Conservation (phyloP, 371 early-diverging fungal genomes). For the Dichotomocladium elegans region DNA sequence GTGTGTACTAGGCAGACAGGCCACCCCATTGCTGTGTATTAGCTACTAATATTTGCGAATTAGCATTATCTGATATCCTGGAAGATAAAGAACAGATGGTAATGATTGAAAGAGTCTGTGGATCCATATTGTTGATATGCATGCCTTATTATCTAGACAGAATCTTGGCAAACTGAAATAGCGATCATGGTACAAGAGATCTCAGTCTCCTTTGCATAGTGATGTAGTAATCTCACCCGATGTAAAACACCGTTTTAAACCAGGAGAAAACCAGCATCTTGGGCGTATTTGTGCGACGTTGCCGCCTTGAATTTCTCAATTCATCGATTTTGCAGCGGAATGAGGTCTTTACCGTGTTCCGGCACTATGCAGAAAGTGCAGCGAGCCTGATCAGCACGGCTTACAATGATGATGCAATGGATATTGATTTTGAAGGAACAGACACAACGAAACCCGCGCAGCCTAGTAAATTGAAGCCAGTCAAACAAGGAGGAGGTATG, state of each 20-base stretch:
- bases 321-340: constrained; percentile 14
- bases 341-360: constrained; percentile 21
- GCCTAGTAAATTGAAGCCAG: too few species aligned
- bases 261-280: constrained; percentile 36
- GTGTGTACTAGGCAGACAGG: too few species aligned
- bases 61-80: constrained; percentile 1
- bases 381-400: background rate
- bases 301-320: constrained; percentile 24
- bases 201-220: too few species aligned
- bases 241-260: too few species aligned
- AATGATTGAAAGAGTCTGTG: background rate
- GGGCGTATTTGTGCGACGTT: constrained; percentile 35
- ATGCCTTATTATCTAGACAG: background rate
- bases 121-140: background rate
- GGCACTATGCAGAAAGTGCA: constrained; percentile 9
- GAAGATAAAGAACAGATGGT: constrained; percentile 10
- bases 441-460: too few species aligned
- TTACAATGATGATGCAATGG: constrained; percentile 6
- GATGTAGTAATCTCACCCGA: too few species aligned
- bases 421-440: background rate
- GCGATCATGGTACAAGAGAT: background rate
- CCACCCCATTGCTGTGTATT: too few species aligned
- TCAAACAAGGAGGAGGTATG: background rate
- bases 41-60: background rate
- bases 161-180: background rate